phyloP scores from a whole-genome alignment of 169 alveolate species.

The Eimeria praecox region DNA sequence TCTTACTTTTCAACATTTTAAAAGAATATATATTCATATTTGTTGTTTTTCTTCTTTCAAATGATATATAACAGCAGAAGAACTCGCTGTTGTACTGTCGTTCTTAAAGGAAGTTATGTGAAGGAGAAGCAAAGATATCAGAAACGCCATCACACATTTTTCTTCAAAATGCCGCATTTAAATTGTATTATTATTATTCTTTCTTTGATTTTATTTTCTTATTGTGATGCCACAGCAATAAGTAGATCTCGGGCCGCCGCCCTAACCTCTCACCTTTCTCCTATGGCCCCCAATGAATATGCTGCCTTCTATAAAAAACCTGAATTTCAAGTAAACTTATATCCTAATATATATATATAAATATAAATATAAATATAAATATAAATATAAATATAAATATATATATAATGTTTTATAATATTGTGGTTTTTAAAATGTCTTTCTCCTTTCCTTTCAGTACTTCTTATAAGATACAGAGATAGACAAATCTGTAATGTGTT shows the following conservation, averaged over 20 bases:
- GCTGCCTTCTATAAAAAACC: not conserved
- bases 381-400: too few relatives aligned
- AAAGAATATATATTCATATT: not conserved
- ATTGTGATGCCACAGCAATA: not conserved
- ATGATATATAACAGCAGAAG: not conserved
- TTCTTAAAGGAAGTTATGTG: not conserved
- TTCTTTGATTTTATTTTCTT: not conserved
- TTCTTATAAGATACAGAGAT: too few relatives aligned
- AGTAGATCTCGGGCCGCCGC: not conserved
- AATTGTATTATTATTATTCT: not conserved
- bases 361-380: too few relatives aligned
- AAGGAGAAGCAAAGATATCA: not conserved
- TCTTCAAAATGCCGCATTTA: not conserved
- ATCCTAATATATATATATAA: not conserved
- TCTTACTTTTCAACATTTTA: not conserved
- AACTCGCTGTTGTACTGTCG: not conserved
- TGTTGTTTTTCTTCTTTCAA: not conserved
- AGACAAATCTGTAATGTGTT: too few relatives aligned
- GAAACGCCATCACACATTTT: not conserved
- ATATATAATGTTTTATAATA: too few relatives aligned
- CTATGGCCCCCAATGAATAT: not conserved
- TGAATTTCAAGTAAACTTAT: too few relatives aligned
- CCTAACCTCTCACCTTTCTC: not conserved
- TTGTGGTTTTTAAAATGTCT: too few relatives aligned
- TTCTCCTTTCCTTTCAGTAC: too few relatives aligned